Evolutionary conservation across 225 moss, liverwort and hornwort genomes (phyloP).

Genomic region (Rhytidiadelphus loreus): DNA sequence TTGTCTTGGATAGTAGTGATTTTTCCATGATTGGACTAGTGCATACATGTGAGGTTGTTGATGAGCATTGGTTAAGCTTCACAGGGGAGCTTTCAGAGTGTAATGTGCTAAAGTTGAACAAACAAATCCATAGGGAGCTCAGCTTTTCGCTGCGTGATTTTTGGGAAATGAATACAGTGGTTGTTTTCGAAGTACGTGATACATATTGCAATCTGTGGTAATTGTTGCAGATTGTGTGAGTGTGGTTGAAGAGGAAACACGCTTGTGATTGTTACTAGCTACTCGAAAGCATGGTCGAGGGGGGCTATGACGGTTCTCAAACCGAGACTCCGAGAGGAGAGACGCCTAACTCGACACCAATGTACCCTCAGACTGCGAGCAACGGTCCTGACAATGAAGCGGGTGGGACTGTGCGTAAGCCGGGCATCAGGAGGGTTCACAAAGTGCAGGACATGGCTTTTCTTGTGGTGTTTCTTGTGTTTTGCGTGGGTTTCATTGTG

Average conservation of each 20-base stretch:
- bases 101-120: too few species aligned
- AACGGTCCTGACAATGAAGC: slow-evolving; percentile 31
- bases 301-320: slow-evolving; percentile 11
- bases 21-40: background rate
- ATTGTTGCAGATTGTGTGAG: background rate
- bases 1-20: background rate
- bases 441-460: slow-evolving; percentile 62
- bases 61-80: too few species aligned
- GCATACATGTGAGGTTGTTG: background rate
- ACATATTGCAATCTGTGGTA: too few species aligned
- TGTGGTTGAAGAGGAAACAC: background rate
- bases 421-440: slow-evolving; percentile 44
- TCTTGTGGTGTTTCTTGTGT: slow-evolving; percentile 42
- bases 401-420: slow-evolving; percentile 30
- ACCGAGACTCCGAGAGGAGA: background rate
- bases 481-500: slow-evolving; percentile 56
- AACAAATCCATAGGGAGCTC: background rate
- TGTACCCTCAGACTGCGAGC: slow-evolving; percentile 28
- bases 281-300: slow-evolving; percentile 3
- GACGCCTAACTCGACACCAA: slow-evolving; percentile 7
- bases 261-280: background rate
- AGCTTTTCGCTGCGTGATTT: too few species aligned
- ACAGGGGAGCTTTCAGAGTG: background rate
- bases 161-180: background rate
- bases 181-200: too few species aligned